Evolutionary conservation across 495 filamentous ascomycete genomes (phyloP).

Genomic region (Clavariopsis aquatica): DNA sequence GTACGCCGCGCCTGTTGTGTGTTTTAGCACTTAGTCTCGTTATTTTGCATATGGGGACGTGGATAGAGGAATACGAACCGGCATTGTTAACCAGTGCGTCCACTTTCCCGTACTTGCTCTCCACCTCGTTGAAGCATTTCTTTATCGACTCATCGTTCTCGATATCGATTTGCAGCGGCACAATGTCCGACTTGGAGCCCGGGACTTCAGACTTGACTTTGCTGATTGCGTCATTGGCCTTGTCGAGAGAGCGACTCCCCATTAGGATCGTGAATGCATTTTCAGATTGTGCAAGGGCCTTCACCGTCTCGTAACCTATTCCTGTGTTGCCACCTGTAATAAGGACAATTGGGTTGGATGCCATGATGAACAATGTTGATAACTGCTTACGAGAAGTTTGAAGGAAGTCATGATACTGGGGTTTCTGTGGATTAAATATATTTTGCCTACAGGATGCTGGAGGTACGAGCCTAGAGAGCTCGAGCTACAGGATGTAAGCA

Average conservation of each 20-base stretch:
- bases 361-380: conserved; percentile 13
- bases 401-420: neutral
- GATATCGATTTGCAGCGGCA: conserved; percentile 29
- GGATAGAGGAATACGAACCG: neutral
- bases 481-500: neutral
- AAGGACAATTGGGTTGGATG: conserved; percentile 29
- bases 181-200: conserved; percentile 18
- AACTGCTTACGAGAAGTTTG: neutral
- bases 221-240: conserved; percentile 18
- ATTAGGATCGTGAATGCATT: conserved; percentile 20
- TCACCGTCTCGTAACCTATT: conserved; percentile 29
- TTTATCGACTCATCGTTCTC: conserved; percentile 20
- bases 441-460: neutral
- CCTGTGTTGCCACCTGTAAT: conserved; percentile 35
- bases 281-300: conserved; percentile 11
- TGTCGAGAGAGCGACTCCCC: conserved; percentile 26
- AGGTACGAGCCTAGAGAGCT: neutral
- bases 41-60: neutral
- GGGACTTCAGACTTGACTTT: conserved; percentile 12
- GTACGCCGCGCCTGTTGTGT: conserved; percentile 6
- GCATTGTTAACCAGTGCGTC: conserved; percentile 30
- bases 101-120: conserved; percentile 17
- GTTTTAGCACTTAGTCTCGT: no score
- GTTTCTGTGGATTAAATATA: neutral
- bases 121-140: conserved; percentile 13